These are phyloP conservation scores for Theobroma grandiflorum DNA, from an alignment of 441 rosid genomes.

Conservation along the genomic window DNA sequence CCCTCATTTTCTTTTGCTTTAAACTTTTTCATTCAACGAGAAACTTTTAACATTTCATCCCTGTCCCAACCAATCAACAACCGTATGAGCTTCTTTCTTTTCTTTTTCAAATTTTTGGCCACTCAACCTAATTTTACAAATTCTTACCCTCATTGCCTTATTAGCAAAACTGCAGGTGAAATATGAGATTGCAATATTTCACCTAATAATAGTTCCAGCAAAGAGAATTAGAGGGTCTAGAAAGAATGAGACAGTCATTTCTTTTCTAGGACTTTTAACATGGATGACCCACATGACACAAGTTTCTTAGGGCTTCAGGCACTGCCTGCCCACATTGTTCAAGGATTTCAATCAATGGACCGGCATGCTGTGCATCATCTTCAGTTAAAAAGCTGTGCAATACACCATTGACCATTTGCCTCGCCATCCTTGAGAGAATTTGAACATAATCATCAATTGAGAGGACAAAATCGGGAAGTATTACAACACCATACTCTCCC, in stretches of 20 bases:
- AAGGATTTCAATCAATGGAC: conserved; percentile 50
- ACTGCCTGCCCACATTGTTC: conserved; percentile 61
- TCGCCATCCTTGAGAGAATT: conserved; percentile 64
- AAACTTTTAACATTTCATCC: no score
- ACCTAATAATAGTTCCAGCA: neutral
- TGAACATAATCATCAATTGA: conserved; percentile 43
- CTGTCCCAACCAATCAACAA: no score
- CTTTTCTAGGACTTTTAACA: neutral
- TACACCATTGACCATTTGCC: conserved; percentile 45
- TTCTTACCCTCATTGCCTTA: neutral
- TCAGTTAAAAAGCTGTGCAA: conserved; percentile 56
- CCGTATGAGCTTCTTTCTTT: no score
- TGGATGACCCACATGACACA: conserved; percentile 7
- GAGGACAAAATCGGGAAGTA: conserved; percentile 51
- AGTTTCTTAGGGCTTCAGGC: conserved; percentile 50
- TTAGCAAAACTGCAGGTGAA: neutral
- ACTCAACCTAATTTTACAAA: neutral
- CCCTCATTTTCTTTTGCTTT: no score
- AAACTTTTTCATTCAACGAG: no score
- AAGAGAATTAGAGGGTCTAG: neutral
- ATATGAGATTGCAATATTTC: neutral
- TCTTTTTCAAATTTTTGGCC: no score
- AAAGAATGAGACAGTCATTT: neutral
- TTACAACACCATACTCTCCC: conserved; percentile 47
- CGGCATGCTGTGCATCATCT: conserved; percentile 44